These are phyloP conservation scores for Globisporangium orthogonon DNA, from an alignment of 352 stramenopile species.

Conservation along the genomic window DNA sequence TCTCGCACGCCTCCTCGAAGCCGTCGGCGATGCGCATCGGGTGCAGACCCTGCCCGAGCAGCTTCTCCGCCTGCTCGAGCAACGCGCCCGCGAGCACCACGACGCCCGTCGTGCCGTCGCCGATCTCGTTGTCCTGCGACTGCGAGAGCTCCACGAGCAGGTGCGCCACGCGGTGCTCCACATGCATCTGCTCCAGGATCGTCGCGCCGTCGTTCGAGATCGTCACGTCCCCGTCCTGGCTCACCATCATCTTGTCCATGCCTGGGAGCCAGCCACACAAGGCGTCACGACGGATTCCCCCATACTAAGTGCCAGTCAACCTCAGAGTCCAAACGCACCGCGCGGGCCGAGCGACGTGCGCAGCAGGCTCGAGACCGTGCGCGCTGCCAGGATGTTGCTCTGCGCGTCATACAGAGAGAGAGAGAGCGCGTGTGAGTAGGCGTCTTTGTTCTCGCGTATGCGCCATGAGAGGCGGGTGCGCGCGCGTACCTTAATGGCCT, in stretches of 20 bases:
- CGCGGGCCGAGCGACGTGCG: constrained; percentile 97
- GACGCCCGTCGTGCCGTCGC: constrained; percentile 99
- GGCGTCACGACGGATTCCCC: background rate
- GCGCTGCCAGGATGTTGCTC: constrained; percentile 98
- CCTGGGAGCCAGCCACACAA: constrained; percentile 26
- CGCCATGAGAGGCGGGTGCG: no score
- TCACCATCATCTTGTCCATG: constrained; percentile 99
- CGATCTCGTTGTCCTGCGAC: constrained; percentile 99
- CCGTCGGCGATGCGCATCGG: constrained; percentile 98
- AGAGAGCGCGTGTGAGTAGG: no score
- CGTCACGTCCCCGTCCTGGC: constrained; percentile 97
- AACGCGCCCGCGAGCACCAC: constrained; percentile 97
- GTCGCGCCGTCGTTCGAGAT: constrained; percentile 99
- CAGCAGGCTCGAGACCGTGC: constrained; percentile 95
- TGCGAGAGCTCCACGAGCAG: constrained; percentile 98
- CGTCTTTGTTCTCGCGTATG: no score
- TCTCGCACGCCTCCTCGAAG: constrained; percentile 96
- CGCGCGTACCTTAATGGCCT: constrained; percentile 92
- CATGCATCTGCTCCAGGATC: constrained; percentile 99
- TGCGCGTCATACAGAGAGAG: constrained; percentile 16
- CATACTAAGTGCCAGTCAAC: background rate
- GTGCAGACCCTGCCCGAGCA: constrained; percentile 96
- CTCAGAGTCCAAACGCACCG: constrained; percentile 34
- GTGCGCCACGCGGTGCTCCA: constrained; percentile 97
- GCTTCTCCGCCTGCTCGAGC: constrained; percentile 96